Evolutionary conservation across 192 early-diverging fungal species (phyloP), one percentile per base, ranked within the genome.

Genomic region (Linnemannia elongata): DNA sequence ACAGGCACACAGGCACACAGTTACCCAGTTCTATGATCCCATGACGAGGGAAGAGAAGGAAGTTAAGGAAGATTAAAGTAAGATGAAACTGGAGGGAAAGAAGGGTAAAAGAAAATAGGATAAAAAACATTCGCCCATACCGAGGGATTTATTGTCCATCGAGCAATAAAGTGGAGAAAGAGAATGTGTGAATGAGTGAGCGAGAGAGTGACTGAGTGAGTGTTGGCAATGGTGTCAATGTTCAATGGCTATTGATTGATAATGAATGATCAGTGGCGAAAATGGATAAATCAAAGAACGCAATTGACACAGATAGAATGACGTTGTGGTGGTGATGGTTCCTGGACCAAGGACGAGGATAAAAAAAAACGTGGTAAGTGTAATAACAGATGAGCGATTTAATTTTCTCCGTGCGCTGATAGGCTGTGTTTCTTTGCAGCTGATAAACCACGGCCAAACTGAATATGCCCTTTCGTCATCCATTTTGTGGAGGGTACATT

Each of bases 331-430:
- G 30, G 30, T 66, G 30, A 33, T 66, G 60, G 60, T 66, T 66
- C 60, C 60, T 66, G 60, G 60, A 33, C 60, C 60, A 52, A 52
- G 49, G 13, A 45, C 13, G 2, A 45, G 49, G 49, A 52, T 52
- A 33, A 66, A 66, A 66, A 63, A 66, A 66, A 66, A 66, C 60
- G 60, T 66, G 60, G 60, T 66, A 60, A n/a, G 12, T 45, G 44
- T 60, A 27, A 33, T 66, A 15, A 4, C 24, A 15, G 60, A 35
- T 66, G 60, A 66, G 60, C 60, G 60, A 66, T 66, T 66, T 66
- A 33, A 30, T 27, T 60, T 57, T 66, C 27, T 27, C 10, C 17
- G n/a, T 27, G 30, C 27, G 6, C 27, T 66, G 27, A 66, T 66
- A 30, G 60, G 60, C 30, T 66, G 60, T 27, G 60, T 66, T 66